Evolutionary conservation across 495 filamentous ascomycete genomes (phyloP).

Genomic region (Lichenothelia convexa): DNA sequence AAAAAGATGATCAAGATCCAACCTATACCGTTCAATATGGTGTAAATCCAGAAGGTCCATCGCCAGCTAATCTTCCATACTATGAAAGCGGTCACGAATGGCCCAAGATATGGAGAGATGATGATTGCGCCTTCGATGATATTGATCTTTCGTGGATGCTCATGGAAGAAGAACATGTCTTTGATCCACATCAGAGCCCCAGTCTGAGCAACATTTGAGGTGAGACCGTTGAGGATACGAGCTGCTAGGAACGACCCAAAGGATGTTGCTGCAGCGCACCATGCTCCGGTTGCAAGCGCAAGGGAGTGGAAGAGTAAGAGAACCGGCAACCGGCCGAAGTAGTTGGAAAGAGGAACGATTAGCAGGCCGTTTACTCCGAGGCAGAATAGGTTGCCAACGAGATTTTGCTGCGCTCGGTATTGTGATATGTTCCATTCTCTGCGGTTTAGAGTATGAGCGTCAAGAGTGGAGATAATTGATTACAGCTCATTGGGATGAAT

Average conservation of each 20-base stretch:
- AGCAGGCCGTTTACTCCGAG: conserved; percentile 4
- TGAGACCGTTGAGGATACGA: conserved; percentile 5
- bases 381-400: conserved; percentile 3
- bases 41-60: conserved; percentile 7
- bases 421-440: conserved; percentile 5
- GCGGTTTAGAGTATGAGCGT: neutral
- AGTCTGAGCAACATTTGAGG: conserved; percentile 3
- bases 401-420: conserved; percentile 1
- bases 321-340: conserved; percentile 7
- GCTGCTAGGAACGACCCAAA: conserved; percentile 5
- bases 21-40: conserved; percentile 2
- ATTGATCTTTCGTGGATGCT: conserved; percentile 7
- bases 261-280: conserved; percentile 4
- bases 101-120: conserved; percentile 6
- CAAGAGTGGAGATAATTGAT: too few relatives aligned
- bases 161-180: conserved; percentile 8
- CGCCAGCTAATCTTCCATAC: conserved; percentile 3
- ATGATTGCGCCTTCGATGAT: conserved; percentile 4
- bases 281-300: conserved; percentile 2
- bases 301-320: conserved; percentile 4
- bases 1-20: conserved; percentile 6
- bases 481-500: conserved; percentile 1
- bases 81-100: conserved; percentile 7
- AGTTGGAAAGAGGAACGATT: conserved; percentile 4
- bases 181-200: conserved; percentile 8